phyloP scores from a whole-genome alignment of 1,284 basidiomycete genomes.

The Kwoniella shivajii region DNA sequence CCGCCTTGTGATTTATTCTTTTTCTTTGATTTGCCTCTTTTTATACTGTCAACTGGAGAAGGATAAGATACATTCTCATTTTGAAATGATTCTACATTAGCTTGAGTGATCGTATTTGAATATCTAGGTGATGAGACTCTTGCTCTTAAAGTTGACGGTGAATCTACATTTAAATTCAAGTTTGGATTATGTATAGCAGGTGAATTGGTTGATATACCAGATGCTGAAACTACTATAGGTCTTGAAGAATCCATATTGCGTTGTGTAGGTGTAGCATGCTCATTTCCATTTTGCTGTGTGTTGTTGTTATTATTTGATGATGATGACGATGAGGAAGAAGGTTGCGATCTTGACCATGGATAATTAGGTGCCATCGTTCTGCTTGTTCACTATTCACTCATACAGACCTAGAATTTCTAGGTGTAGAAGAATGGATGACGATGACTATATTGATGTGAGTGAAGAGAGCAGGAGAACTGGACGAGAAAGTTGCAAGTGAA shows the following conservation, averaged over 20 bases:
- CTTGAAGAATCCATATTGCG: conserved; percentile 5
- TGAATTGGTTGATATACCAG: conserved; percentile 24
- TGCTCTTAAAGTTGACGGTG: conserved; percentile 27
- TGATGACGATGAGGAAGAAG: conserved; percentile 18
- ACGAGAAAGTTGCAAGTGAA: too few species aligned
- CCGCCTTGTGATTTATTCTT: conserved; percentile 11
- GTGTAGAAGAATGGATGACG: too few species aligned
- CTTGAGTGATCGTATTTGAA: conserved; percentile 8
- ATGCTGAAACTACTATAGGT: conserved; percentile 28
- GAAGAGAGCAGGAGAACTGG: too few species aligned
- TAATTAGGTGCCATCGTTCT: conserved; percentile 30
- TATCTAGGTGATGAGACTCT: conserved; percentile 29
- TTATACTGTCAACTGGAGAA: conserved; percentile 20
- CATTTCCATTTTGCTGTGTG: conserved; percentile 5
- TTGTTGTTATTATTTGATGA: background rate
- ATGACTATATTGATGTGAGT: too few species aligned
- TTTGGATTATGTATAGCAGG: conserved; percentile 13
- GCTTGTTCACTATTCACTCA: too few species aligned
- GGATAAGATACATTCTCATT: conserved; percentile 28
- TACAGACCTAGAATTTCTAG: too few species aligned
- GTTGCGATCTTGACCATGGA: conserved; percentile 29
- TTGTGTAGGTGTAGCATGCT: conserved; percentile 10
- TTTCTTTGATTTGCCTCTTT: conserved; percentile 22
- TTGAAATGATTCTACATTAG: conserved; percentile 20
- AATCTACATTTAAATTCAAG: conserved; percentile 18